Conservation (phyloP, 441 rosid species). For the Bruguiera hainesii region DNA sequence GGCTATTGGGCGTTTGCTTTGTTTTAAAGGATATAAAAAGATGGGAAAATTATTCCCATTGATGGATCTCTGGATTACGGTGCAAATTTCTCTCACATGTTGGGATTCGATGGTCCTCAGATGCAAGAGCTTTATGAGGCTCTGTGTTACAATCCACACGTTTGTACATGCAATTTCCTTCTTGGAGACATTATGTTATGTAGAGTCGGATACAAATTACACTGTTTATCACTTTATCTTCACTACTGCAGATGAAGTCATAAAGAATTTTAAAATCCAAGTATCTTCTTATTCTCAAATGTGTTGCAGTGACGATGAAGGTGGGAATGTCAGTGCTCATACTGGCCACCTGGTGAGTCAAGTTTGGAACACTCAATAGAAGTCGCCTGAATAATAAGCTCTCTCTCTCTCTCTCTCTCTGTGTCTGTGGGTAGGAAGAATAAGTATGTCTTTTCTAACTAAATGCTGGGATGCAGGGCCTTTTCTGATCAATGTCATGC, state of each 20-base stretch:
- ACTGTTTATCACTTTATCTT: background rate
- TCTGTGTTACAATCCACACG: slow-evolving; percentile 93
- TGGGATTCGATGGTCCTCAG: slow-evolving; percentile 79
- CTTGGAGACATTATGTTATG: no score
- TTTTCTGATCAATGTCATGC: background rate
- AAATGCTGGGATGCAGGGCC: slow-evolving; percentile 7
- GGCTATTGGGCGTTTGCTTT: slow-evolving; percentile 13
- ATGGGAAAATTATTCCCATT: slow-evolving; percentile 60
- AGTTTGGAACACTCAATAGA: background rate
- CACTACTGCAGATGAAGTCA: no score
- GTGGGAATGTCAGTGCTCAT: slow-evolving; percentile 99
- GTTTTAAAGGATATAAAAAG: slow-evolving; percentile 68
- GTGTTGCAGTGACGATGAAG: slow-evolving; percentile 89
- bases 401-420: no score
- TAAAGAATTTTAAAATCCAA: no score
- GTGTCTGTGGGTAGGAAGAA: no score
- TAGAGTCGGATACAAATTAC: no score
- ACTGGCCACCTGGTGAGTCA: slow-evolving; percentile 85
- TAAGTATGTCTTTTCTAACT: background rate
- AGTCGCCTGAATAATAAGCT: no score
- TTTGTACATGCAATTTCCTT: slow-evolving; percentile 22
- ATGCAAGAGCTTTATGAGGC: slow-evolving; percentile 99
- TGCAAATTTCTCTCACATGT: slow-evolving; percentile 81
- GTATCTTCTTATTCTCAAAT: slow-evolving; percentile 15
- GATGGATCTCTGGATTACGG: slow-evolving; percentile 91